phyloP scores from a whole-genome alignment of 1,139 yeast species.

The Kurtzmaniella quercitrusa region DNA sequence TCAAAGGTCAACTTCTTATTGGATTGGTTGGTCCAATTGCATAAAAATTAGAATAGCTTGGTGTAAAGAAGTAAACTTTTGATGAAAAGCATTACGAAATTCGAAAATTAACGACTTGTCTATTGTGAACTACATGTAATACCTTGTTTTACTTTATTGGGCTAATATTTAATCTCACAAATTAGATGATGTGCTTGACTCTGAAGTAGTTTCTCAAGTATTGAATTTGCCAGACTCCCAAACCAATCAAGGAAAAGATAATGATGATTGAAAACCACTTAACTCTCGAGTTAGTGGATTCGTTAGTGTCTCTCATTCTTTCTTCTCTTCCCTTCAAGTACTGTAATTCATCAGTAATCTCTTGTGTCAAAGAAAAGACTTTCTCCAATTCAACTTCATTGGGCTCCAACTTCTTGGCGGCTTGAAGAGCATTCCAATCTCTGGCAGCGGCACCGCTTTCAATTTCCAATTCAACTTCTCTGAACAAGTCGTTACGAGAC shows the following conservation, averaged over 20 bases:
- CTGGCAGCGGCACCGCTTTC: slow-evolving; percentile 97
- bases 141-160: not conserved
- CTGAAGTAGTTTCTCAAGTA: slow-evolving; percentile 91
- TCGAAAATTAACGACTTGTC: no score
- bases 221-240: slow-evolving; percentile 89
- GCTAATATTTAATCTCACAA: slow-evolving; percentile 2
- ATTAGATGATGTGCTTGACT: slow-evolving; percentile 86
- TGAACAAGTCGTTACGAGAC: slow-evolving; percentile 32
- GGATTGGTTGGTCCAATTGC: not conserved
- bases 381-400: slow-evolving; percentile 84
- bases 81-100: no score
- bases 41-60: no score
- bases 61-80: no score
- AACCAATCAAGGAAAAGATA: slow-evolving; percentile 62
- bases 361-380: slow-evolving; percentile 78
- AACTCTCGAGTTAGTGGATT: slow-evolving; percentile 84
- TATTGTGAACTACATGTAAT: not conserved
- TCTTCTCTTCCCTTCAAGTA: slow-evolving; percentile 87
- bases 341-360: slow-evolving; percentile 71
- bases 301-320: slow-evolving; percentile 92
- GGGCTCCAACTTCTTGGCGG: slow-evolving; percentile 89
- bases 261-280: slow-evolving; percentile 76
- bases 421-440: slow-evolving; percentile 95
- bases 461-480: slow-evolving; percentile 82
- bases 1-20: not conserved